Evolutionary conservation across 2,329 filamentous ascomycete species (phyloP), one percentile per base, ranked within the genome.

Genomic region (Cladosporium halotolerans): DNA sequence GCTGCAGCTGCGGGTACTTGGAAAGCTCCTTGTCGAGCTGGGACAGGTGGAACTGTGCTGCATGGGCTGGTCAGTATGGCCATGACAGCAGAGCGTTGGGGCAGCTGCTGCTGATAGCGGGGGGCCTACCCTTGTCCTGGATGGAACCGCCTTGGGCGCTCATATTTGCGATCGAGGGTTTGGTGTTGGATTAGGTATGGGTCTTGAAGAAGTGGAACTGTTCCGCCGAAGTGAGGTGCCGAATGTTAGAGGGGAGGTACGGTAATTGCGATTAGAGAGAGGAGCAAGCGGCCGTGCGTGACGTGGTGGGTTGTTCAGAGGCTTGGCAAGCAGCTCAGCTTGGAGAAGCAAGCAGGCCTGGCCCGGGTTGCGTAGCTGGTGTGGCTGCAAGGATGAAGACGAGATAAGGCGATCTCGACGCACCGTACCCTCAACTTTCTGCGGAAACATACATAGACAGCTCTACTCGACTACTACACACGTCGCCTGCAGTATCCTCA

Each of bases 1-100:
- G 89, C 80, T 84, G 86, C 70, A 93, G 81, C 66, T 80, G 74
- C 64, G 86, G 86, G 77, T 93, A 93, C 74, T 91, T 92, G 72
- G 86, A 88, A 62, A 93, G 84, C 88, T 93, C 71, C 69, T 84
- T 85, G 76, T 95, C 89, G 74, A 95, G 84, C 76, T 85, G 80
- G 64, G 81, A 80, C 69, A 93, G 79, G 68, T 89, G 85, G 66
- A 86, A 65, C 57, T 68, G 66, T 33, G 66, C 66, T 53, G 62
- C 64, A 54, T 14, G 45, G 14, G 45, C 19, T 48, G 33, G 50
- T 53, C 44, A 53, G 50, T 45, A 31, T 16, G 16, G 42, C 18
- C 10, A 23, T 3, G 50, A 39, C 14, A 38, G 39, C 23, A 38
- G 28, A 48, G 32, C 19, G 42, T 33, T 55, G 49, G 54, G 39